These are phyloP conservation scores for Solanum hybrid DNA, from an alignment of 305 asterid genomes.

Conservation along the genomic window DNA sequence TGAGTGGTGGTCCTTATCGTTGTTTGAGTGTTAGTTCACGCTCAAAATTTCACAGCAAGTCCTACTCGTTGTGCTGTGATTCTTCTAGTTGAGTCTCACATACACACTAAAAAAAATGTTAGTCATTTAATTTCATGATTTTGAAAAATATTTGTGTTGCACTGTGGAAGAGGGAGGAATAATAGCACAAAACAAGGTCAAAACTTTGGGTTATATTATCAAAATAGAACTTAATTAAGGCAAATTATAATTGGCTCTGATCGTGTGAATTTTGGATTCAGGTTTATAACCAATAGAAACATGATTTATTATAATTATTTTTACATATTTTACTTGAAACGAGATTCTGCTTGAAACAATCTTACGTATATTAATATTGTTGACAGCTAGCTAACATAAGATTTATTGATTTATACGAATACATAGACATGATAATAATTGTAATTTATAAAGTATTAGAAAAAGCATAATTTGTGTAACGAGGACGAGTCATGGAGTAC, in stretches of 20 bases:
- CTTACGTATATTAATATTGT: background rate
- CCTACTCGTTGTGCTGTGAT: background rate
- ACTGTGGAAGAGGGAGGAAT: background rate
- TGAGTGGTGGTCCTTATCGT: background rate
- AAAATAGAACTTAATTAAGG: background rate
- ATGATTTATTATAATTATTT: background rate
- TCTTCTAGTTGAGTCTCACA: background rate
- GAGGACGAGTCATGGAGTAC: background rate
- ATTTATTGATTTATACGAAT: background rate
- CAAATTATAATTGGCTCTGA: background rate
- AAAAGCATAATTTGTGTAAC: background rate
- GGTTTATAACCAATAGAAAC: background rate
- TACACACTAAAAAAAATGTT: background rate
- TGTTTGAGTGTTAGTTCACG: background rate
- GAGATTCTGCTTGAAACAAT: fast-evolving
- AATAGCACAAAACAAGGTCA: background rate
- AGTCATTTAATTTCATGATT: background rate
- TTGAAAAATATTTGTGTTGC: background rate
- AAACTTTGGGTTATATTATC: background rate
- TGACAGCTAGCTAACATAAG: background rate
- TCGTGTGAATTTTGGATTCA: background rate
- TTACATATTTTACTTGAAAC: too few species aligned
- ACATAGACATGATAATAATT: background rate
- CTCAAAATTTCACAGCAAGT: background rate
- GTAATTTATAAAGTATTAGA: background rate